These are phyloP conservation scores for Adiantum capillusveneris DNA, from an alignment of 75 land plant genomes.

Conservation along the genomic window DNA sequence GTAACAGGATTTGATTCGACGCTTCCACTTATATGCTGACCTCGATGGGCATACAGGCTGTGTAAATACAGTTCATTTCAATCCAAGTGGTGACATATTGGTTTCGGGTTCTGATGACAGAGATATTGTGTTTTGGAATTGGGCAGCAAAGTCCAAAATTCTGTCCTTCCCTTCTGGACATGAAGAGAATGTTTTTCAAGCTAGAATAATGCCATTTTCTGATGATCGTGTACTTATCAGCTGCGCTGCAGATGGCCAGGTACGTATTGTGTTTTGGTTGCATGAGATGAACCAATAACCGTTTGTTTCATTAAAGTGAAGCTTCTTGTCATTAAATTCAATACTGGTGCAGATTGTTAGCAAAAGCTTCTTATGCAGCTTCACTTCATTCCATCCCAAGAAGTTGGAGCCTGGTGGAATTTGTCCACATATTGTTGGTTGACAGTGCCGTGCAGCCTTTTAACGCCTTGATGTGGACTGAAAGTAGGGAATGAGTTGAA, in stretches of 20 bases:
- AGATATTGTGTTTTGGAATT: conserved; percentile 64
- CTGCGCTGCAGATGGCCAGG: conserved; percentile 90
- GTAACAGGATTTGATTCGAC: conserved; percentile 46
- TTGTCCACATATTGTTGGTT: too few species aligned
- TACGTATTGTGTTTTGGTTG: conserved; percentile 2
- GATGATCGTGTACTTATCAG: conserved; percentile 57
- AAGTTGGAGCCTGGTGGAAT: too few species aligned
- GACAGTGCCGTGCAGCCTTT: too few species aligned
- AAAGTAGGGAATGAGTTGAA: too few species aligned
- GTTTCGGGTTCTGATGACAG: conserved; percentile 84
- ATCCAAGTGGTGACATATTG: conserved; percentile 57
- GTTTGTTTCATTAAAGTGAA: too few species aligned
- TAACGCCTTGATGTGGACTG: too few species aligned
- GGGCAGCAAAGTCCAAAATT: conserved; percentile 32
- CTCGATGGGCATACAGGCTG: conserved; percentile 62
- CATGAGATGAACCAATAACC: too few species aligned
- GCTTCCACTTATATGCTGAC: conserved; percentile 32
- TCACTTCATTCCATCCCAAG: too few species aligned
- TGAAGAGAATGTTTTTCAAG: conserved; percentile 65
- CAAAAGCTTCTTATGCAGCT: too few species aligned
- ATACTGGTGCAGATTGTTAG: too few species aligned
- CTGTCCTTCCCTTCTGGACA: conserved; percentile 65
- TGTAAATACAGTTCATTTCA: conserved; percentile 75
- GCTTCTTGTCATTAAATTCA: too few species aligned
- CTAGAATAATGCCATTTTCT: conserved; percentile 70